Conservation (phyloP, 805 yeast species). For the Yarrowia sp. region DNA sequence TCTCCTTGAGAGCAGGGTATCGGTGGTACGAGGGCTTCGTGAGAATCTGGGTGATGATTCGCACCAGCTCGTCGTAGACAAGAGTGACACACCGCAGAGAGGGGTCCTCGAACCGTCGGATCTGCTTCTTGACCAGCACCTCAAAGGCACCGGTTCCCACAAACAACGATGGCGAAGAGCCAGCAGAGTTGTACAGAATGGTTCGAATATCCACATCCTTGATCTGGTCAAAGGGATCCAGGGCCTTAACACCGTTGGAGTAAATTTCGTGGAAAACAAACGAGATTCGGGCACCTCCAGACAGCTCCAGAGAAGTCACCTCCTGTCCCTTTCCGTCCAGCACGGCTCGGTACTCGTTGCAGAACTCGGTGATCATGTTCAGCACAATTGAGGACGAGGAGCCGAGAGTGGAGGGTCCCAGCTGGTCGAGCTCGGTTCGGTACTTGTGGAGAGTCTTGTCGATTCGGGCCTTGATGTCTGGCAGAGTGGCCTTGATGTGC, state of each 20-base stretch:
- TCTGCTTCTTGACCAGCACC: constrained; percentile 87
- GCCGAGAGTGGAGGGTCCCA: constrained; percentile 68
- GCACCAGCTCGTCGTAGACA: constrained; percentile 89
- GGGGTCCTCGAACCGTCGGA: constrained; percentile 92
- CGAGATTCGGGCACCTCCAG: constrained; percentile 97
- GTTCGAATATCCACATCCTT: constrained; percentile 95
- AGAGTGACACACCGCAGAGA: constrained; percentile 81
- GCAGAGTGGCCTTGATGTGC: constrained; percentile 83
- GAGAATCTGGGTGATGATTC: constrained; percentile 81
- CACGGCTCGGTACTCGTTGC: constrained; percentile 86
- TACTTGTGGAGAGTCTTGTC: constrained; percentile 81
- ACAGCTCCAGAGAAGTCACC: constrained; percentile 79
- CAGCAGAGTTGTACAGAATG: constrained; percentile 94
- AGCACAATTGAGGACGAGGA: constrained; percentile 80
- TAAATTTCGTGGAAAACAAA: constrained; percentile 96
- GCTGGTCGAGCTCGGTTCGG: constrained; percentile 66
- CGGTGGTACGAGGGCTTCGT: constrained; percentile 78
- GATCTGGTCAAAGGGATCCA: constrained; percentile 95
- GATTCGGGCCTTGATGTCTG: constrained; percentile 89
- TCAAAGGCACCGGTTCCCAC: constrained; percentile 98
- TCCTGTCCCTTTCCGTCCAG: constrained; percentile 92
- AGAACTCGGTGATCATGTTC: constrained; percentile 85
- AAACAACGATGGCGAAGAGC: constrained; percentile 91
- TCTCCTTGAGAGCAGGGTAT: constrained; percentile 87
- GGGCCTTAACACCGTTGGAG: constrained; percentile 84